Conservation (phyloP, 192 early-diverging fungal species). For the Oehlia diaphana region DNA sequence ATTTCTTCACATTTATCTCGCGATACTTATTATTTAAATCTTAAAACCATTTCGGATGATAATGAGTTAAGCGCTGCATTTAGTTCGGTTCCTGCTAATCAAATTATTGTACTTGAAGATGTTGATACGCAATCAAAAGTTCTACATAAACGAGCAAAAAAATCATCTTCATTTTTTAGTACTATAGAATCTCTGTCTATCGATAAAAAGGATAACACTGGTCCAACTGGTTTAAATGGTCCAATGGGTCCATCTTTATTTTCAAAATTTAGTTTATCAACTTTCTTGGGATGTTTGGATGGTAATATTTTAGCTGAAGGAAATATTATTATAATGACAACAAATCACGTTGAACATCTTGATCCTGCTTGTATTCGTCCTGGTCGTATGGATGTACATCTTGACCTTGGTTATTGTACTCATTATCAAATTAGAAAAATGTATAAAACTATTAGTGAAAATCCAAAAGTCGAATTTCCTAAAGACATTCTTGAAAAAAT, state of each 20-base stretch:
- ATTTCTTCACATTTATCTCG: conserved; percentile 38
- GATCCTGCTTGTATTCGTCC: conserved; percentile 33
- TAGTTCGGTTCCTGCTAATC: conserved; percentile 35
- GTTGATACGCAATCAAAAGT: conserved; percentile 54
- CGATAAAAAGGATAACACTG: too few relatives aligned
- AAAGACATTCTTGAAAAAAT: conserved; percentile 28
- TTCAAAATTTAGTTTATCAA: conserved; percentile 42
- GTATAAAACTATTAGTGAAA: conserved; percentile 21
- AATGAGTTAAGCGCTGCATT: conserved; percentile 38
- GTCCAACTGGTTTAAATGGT: too few relatives aligned
- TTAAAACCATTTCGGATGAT: conserved; percentile 36
- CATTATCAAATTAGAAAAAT: conserved; percentile 55
- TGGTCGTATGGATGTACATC: conserved; percentile 63
- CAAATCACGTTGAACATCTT: conserved; percentile 56
- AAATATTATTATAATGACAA: conserved; percentile 63
- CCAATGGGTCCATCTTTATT: background rate
- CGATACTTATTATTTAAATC: conserved; percentile 42
- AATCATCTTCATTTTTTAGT: too few relatives aligned
- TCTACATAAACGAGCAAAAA: conserved; percentile 39
- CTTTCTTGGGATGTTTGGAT: conserved; percentile 56
- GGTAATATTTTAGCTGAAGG: conserved; percentile 58
- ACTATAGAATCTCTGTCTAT: conserved; percentile 11
- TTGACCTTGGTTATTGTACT: conserved; percentile 58
- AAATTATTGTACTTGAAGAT: conserved; percentile 58
- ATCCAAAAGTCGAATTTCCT: conserved; percentile 27